Conservation (phyloP, 2,329 filamentous ascomycete species). For the Xylariaceae sp. region DNA sequence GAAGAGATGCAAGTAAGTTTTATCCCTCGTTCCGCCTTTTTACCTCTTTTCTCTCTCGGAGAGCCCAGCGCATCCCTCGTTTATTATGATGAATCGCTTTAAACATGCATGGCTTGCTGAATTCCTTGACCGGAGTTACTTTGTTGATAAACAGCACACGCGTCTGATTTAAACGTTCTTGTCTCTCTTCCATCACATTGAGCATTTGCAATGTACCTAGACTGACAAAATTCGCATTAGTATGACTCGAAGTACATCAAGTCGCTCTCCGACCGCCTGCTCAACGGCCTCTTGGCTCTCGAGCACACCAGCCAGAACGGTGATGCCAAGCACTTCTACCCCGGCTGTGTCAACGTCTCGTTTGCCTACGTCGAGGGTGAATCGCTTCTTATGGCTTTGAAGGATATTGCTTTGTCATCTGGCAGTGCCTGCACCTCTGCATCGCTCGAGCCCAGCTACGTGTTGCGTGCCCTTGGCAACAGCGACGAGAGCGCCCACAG, state of each 20-base stretch:
- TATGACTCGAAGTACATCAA: constrained; percentile 88
- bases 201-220: neutral
- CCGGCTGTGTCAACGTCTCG: constrained; percentile 95
- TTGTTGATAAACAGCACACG: constrained; percentile 62
- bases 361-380: constrained; percentile 98
- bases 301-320: constrained; percentile 94
- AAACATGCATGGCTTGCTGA: constrained; percentile 90
- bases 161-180: constrained; percentile 49
- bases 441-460: constrained; percentile 93
- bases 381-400: constrained; percentile 94
- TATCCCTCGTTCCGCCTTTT: constrained; percentile 12
- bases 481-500: constrained; percentile 97
- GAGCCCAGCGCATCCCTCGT: constrained; percentile 18
- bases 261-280: constrained; percentile 73
- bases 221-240: constrained; percentile 41
- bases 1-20: constrained; percentile 81
- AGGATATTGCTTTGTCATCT: constrained; percentile 95
- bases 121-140: constrained; percentile 56
- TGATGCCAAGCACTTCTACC: constrained; percentile 76
- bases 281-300: constrained; percentile 76
- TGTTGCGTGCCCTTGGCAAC: constrained; percentile 87
- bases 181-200: constrained; percentile 8
- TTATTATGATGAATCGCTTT: constrained; percentile 72
- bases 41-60: constrained; percentile 5
- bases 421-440: constrained; percentile 96